phyloP scores from a whole-genome alignment of 495 filamentous ascomycete genomes.

The Penicillium alfredii region DNA sequence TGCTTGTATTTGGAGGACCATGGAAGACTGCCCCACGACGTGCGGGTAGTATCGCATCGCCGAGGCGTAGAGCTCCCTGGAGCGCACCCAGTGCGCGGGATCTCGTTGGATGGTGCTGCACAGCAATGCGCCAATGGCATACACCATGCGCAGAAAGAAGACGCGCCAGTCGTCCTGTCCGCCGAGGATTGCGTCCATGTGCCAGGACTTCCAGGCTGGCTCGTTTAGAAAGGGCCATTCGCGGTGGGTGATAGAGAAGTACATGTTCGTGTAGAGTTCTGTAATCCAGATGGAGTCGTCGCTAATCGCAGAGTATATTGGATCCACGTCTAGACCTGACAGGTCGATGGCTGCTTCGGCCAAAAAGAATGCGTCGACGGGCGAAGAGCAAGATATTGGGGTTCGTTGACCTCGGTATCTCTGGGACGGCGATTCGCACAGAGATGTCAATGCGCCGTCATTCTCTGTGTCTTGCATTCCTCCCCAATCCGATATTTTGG shows the following conservation, averaged over 20 bases:
- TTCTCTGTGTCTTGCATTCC: constrained; percentile 3
- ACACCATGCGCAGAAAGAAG: constrained; percentile 29
- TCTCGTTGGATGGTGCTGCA: constrained; percentile 23
- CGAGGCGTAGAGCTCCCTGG: constrained; percentile 22
- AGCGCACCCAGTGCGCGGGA: constrained; percentile 17
- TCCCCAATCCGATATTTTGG: constrained; percentile 2
- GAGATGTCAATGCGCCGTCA: constrained; percentile 4
- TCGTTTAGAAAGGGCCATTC: constrained; percentile 31
- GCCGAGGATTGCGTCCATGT: constrained; percentile 9
- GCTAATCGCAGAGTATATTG: constrained; percentile 9
- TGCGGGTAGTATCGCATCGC: constrained; percentile 28
- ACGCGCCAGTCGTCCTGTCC: constrained; percentile 23
- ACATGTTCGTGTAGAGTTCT: constrained; percentile 30
- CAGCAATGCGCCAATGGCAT: constrained; percentile 28
- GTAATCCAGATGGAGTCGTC: constrained; percentile 16
- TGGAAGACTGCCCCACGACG: constrained; percentile 23
- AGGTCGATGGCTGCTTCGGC: constrained; percentile 12
- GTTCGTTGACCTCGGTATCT: constrained; percentile 2
- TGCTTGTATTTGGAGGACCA: constrained; percentile 29
- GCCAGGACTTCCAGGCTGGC: constrained; percentile 22
- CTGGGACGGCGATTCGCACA: neutral
- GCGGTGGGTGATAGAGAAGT: constrained; percentile 28
- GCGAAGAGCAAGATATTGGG: constrained; percentile 5
- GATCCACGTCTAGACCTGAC: constrained; percentile 9
- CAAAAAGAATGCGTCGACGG: constrained; percentile 7